Percentiles rank a stretch among this genome's conserved stretches.
phyloP scores from a whole-genome alignment of 2,329 filamentous ascomycete genomes.

The Trichoderma brevicompactum region DNA sequence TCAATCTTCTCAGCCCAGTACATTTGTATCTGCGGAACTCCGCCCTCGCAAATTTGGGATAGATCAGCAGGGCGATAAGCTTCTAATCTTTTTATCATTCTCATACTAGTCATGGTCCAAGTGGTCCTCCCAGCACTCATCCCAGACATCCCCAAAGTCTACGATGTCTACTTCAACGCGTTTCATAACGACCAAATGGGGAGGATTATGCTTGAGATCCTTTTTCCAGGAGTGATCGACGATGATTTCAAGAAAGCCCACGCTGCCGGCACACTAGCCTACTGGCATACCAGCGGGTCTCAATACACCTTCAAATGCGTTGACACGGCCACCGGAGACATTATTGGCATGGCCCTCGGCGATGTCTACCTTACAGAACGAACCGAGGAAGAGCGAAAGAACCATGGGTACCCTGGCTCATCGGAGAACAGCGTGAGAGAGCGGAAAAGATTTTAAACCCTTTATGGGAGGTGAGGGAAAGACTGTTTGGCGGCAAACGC shows the following conservation, averaged over 20 bases:
- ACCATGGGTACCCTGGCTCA: conserved; percentile 52
- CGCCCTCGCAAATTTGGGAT: not conserved
- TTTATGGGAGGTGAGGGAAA: conserved; percentile 48
- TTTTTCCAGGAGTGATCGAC: conserved; percentile 46
- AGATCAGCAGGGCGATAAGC: not conserved
- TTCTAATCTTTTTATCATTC: not conserved
- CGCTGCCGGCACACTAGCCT: conserved; percentile 46
- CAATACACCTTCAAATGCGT: conserved; percentile 55
- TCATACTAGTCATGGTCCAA: conserved; percentile 41
- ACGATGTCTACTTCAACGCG: conserved; percentile 53
- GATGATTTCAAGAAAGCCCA: conserved; percentile 50
- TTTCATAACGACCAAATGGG: conserved; percentile 48
- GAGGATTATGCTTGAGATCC: conserved; percentile 47
- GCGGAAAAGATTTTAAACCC: conserved; percentile 50
- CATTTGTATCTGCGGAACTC: too few species aligned
- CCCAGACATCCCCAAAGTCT: conserved; percentile 51
- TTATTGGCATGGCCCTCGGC: conserved; percentile 53
- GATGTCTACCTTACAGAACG: conserved; percentile 48
- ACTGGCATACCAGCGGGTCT: conserved; percentile 44
- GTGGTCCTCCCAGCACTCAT: conserved; percentile 51
- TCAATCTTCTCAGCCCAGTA: not conserved
- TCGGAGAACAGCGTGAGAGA: conserved; percentile 48
- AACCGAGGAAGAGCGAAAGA: conserved; percentile 48
- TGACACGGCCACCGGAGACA: conserved; percentile 48
- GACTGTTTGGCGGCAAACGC: conserved; percentile 45